Percentiles rank a stretch among this genome's conserved stretches.
phyloP scores from a whole-genome alignment of 768 basidiomycete genomes.

The Kwoniella sp. region DNA sequence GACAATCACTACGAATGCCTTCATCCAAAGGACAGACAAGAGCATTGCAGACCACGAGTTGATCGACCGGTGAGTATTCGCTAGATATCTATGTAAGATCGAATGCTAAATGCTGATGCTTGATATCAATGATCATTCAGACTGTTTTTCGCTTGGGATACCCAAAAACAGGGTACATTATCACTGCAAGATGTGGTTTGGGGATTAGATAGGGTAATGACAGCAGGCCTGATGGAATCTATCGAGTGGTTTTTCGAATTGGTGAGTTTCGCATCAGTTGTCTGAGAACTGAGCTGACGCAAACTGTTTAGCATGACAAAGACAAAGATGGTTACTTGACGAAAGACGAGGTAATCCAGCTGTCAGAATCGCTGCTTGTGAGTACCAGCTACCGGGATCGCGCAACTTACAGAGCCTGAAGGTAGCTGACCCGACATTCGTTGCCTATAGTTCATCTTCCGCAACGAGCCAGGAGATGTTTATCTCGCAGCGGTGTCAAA shows the following conservation, averaged over 20 bases:
- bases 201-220: constrained; percentile 88
- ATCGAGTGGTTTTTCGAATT: constrained; percentile 98
- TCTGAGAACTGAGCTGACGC: not conserved
- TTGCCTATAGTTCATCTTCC: constrained; percentile 85
- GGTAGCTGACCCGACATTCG: too few relatives aligned
- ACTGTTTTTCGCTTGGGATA: constrained; percentile 94
- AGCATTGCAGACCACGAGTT: constrained; percentile 94
- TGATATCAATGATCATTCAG: constrained; percentile 4
- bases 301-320: constrained; percentile 59
- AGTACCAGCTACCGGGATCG: not conserved
- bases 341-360: constrained; percentile 91
- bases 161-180: constrained; percentile 73
- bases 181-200: constrained; percentile 81
- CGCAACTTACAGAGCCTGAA: not conserved
- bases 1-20: constrained; percentile 86
- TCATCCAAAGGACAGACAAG: constrained; percentile 85
- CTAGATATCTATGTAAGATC: not conserved
- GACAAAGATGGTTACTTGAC: constrained; percentile 93
- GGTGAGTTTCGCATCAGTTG: constrained; percentile 20
- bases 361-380: constrained; percentile 91
- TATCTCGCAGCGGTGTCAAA: constrained; percentile 94
- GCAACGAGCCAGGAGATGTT: constrained; percentile 92
- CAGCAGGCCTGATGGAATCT: constrained; percentile 96
- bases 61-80: constrained; percentile 70
- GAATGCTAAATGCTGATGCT: not conserved